Base-by-base conservation (phyloP, 2,329 filamentous ascomycete genomes). In the Graphiopsis chlorocephala region DNA sequence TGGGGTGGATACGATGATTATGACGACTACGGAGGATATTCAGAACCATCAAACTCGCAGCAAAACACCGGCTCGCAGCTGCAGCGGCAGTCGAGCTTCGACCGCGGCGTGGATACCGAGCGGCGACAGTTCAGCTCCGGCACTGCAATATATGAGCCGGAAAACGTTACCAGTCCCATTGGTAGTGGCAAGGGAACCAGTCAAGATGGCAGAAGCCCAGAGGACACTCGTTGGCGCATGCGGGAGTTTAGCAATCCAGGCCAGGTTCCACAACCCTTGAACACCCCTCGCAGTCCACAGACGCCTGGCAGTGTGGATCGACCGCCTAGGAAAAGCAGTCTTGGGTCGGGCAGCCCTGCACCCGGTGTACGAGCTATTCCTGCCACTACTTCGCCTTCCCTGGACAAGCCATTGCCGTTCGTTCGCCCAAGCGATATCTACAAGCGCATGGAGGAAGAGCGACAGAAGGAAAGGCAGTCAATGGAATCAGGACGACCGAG, bases 351-450 rank as follows among this genome's bases (percentile, higher is more conserved):
- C 15, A 77, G 76, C 26, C 69, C 73, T n/a, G 73, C 76, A 17
- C 52, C 64, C 5, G 66, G 66, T 20, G 55, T 60, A n/a, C 48
- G 64, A 69, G 71, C 55, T 72, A 42, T 26, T 3, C 59, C 59
- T 26, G 59, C 59, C 10, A 38, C 47, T 3, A 68, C 61, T 29
- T 65, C 57, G 20, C 47, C 65, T 65, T 77, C 77, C 28, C 69
- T 82, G 42, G 74, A 79, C 58, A 88, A 88, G 69, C 75, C 85
- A 0, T 77, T 86, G 23, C 84, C 88, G 0, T 88, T 94, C 69
- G 83, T 92, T 64, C 84, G 90, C 42, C 90, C 92, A 1, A 85
- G 89, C 14, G 91, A 96, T 69, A 89, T 93, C 48, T 93, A 94
- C 75, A 89, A 85, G 72, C 86, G 89, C 6, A 82, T 89, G 75